A percentile compares a stretch with the other conserved stretches of the same genome.
These are phyloP conservation scores for Rhazya stricta DNA, from an alignment of 257 asterid species.

Conservation along the genomic window DNA sequence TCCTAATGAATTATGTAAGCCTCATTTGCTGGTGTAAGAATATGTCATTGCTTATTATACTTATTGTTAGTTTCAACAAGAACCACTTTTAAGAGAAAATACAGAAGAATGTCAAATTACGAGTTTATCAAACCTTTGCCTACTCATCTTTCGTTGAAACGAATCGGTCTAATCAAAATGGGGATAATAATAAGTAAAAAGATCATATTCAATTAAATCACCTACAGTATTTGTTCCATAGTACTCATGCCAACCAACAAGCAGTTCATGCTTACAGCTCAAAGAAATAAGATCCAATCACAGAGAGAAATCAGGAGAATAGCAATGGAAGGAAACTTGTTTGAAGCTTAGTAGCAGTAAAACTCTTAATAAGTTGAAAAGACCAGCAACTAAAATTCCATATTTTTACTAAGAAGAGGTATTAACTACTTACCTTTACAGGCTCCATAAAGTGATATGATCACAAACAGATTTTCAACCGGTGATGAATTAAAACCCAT, in stretches of 20 bases:
- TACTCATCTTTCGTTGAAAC: not conserved
- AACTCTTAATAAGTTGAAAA: not conserved
- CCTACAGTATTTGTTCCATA: not conserved
- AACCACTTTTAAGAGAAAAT: not conserved
- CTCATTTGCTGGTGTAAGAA: not conserved
- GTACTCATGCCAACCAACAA: not conserved
- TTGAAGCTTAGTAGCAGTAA: not conserved
- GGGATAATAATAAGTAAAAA: not conserved
- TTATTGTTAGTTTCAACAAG: not conserved
- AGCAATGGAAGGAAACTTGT: not conserved
- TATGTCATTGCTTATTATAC: not conserved
- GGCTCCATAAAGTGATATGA: slow-evolving; percentile 85
- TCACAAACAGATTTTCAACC: slow-evolving; percentile 62
- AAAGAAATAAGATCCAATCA: not conserved
- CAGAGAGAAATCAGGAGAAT: not conserved
- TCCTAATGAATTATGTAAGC: not conserved
- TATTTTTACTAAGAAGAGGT: slow-evolving; percentile 14
- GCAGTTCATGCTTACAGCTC: not conserved
- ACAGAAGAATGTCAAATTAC: not conserved
- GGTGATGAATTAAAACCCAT: slow-evolving; percentile 88
- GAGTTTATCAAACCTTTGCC: not conserved
- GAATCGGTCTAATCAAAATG: not conserved
- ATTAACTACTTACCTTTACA: slow-evolving; percentile 54
- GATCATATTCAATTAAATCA: not conserved
- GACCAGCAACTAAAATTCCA: not conserved